Percentiles rank a stretch among this genome's conserved stretches.
Conservation (phyloP, 495 filamentous ascomycete genomes). For the Trichoderma orchidacearum region DNA sequence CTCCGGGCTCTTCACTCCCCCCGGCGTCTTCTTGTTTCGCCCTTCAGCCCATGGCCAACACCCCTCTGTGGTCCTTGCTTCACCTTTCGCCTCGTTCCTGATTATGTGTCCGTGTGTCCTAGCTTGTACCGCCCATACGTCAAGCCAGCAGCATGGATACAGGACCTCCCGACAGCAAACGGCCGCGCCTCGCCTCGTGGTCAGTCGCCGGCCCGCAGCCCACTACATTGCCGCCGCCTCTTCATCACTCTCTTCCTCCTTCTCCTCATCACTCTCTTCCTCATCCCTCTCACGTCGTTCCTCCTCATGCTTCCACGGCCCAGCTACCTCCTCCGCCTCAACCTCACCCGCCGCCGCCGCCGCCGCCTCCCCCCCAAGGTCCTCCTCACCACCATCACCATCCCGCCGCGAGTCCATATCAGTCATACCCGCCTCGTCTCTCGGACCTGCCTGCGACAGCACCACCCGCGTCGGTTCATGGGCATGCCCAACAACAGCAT, state of each 20-base stretch:
- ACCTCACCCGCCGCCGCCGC: not conserved
- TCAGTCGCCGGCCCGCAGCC: slow-evolving; percentile 24
- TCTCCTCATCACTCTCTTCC: slow-evolving; percentile 1
- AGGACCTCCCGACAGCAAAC: slow-evolving; percentile 32
- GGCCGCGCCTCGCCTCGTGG: slow-evolving; percentile 33
- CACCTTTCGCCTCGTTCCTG: slow-evolving; percentile 17
- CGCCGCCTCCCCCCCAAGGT: not conserved
- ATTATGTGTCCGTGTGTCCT: slow-evolving; percentile 8
- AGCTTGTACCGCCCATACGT: slow-evolving; percentile 9
- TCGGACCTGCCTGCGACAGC: slow-evolving; percentile 20
- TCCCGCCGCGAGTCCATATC: slow-evolving; percentile 5
- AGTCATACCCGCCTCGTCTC: slow-evolving; percentile 26
- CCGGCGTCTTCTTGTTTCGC: not conserved
- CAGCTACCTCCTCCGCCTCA: slow-evolving; percentile 1
- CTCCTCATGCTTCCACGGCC: not conserved
- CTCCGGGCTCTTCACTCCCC: not conserved
- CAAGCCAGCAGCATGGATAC: slow-evolving; percentile 33
- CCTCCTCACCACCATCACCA: not conserved
- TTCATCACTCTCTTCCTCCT: slow-evolving; percentile 24
- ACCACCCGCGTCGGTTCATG: slow-evolving; percentile 10
- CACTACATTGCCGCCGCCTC: slow-evolving; percentile 19
- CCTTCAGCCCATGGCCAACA: slow-evolving; percentile 17
- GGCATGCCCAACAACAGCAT: not conserved
- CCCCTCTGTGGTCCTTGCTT: slow-evolving; percentile 25
- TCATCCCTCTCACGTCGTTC: not conserved